Evolutionary conservation across 2,329 filamentous ascomycete species (phyloP).

Genomic region (Aspergillus pseudonomiae): DNA sequence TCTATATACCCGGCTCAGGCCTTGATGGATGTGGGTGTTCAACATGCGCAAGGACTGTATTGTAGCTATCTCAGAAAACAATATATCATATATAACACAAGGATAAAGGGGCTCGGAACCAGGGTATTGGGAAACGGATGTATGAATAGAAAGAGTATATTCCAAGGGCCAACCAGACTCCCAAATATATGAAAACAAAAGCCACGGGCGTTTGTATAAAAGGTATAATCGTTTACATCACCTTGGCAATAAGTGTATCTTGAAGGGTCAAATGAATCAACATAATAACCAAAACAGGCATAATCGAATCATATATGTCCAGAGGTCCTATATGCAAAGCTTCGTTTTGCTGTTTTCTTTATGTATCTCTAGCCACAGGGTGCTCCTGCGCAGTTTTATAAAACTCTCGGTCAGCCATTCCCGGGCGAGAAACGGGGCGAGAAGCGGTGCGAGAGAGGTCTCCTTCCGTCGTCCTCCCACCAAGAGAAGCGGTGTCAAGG

Average conservation of each 20-base stretch:
- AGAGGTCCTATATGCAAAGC: background rate
- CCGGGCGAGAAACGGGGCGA: conserved; percentile 27
- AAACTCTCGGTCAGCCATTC: conserved; percentile 32
- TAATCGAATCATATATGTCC: background rate
- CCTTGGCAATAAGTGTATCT: background rate
- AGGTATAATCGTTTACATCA: background rate
- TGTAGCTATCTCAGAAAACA: background rate
- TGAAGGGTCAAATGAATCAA: background rate
- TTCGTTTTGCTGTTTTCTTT: background rate
- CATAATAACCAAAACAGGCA: background rate
- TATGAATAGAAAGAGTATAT: background rate
- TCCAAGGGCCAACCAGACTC: background rate
- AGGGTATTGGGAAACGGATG: background rate
- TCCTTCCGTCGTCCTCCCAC: conserved; percentile 2
- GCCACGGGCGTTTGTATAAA: background rate
- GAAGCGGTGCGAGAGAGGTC: conserved; percentile 13
- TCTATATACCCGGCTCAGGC: conserved; percentile 14
- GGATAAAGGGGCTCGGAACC: background rate
- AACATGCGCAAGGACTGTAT: background rate
- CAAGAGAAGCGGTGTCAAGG: conserved; percentile 15
- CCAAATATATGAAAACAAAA: background rate
- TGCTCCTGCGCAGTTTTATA: conserved; percentile 34
- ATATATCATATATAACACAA: background rate
- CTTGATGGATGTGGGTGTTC: background rate
- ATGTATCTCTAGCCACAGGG: background rate